phyloP scores from a whole-genome alignment of 352 stramenopile species.

The Pythium oligandrum region DNA sequence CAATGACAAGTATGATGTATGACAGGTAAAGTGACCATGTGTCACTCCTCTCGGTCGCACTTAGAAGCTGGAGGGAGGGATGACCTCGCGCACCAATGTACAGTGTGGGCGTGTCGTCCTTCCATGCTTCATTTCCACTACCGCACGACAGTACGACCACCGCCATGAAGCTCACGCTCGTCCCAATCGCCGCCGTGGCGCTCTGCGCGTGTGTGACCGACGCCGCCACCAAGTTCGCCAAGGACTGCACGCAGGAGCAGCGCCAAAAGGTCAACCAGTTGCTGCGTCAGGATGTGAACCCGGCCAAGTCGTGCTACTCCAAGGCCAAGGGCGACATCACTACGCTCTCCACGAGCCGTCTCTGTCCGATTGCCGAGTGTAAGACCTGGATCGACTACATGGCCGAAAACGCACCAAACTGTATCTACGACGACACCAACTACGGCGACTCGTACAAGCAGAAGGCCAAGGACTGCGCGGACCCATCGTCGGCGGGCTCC shows the following conservation, averaged over 20 bases:
- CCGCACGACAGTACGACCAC: background rate
- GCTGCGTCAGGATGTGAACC: constrained; percentile 48
- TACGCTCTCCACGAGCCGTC: constrained; percentile 36
- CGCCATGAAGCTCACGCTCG: constrained; percentile 33
- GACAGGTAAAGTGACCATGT: too few relatives aligned
- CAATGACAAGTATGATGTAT: too few relatives aligned
- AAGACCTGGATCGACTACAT: constrained; percentile 51
- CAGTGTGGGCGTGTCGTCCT: too few relatives aligned
- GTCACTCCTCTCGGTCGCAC: too few relatives aligned
- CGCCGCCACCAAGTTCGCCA: constrained; percentile 18
- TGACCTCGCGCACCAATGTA: too few relatives aligned
- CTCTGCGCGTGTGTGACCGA: constrained; percentile 7
- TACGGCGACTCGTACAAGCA: constrained; percentile 35
- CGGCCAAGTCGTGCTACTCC: constrained; percentile 50
- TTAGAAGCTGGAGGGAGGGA: too few relatives aligned
- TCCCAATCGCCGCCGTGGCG: constrained; percentile 3
- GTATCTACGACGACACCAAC: constrained; percentile 65
- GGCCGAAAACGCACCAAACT: constrained; percentile 42
- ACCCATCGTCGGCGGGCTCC: constrained; percentile 1
- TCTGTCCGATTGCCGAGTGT: constrained; percentile 53
- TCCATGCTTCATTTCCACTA: too few relatives aligned
- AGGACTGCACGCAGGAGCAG: constrained; percentile 48
- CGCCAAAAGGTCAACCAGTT: constrained; percentile 53
- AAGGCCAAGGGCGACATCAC: constrained; percentile 46
- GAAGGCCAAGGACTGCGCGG: constrained; percentile 44